phyloP scores from a whole-genome alignment of 495 filamentous ascomycete species.

The Lophium mytilinum region DNA sequence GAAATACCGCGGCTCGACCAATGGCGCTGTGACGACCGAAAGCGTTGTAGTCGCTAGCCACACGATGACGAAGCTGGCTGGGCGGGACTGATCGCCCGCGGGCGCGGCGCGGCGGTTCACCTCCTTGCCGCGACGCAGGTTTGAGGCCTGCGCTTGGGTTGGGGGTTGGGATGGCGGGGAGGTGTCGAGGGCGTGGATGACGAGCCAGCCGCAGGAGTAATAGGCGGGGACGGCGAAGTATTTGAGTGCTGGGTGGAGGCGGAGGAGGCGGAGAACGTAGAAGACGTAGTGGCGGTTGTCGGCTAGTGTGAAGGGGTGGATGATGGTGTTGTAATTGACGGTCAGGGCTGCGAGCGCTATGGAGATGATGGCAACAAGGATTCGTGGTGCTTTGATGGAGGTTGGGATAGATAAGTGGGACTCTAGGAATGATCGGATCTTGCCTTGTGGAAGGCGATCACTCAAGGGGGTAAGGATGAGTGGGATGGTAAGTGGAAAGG shows the following conservation, averaged over 20 bases:
- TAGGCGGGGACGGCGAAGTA: constrained; percentile 62
- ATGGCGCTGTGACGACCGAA: constrained; percentile 75
- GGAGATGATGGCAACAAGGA: constrained; percentile 33
- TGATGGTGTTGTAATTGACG: constrained; percentile 77
- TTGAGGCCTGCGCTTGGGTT: background rate
- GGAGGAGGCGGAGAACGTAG: constrained; percentile 83
- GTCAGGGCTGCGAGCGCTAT: constrained; percentile 45
- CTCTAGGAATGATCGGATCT: constrained; percentile 6
- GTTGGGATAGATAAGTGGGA: constrained; percentile 28
- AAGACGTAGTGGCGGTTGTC: constrained; percentile 97
- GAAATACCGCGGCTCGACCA: constrained; percentile 92
- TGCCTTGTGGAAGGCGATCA: constrained; percentile 6
- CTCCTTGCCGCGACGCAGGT: background rate
- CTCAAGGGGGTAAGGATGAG: constrained; percentile 31
- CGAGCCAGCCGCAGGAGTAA: constrained; percentile 51
- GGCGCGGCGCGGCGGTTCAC: too few relatives aligned
- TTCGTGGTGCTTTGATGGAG: constrained; percentile 29
- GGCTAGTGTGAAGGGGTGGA: constrained; percentile 92
- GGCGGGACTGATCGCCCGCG: constrained; percentile 26
- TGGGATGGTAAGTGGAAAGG: constrained; percentile 62
- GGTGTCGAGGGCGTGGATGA: constrained; percentile 48
- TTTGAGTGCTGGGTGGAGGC: constrained; percentile 50
- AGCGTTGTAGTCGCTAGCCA: constrained; percentile 66
- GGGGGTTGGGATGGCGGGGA: background rate
- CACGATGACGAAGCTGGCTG: constrained; percentile 52